These are phyloP conservation scores for Umbelopsis vinacea DNA, from an alignment of 192 early-diverging fungal genomes.

Conservation along the genomic window DNA sequence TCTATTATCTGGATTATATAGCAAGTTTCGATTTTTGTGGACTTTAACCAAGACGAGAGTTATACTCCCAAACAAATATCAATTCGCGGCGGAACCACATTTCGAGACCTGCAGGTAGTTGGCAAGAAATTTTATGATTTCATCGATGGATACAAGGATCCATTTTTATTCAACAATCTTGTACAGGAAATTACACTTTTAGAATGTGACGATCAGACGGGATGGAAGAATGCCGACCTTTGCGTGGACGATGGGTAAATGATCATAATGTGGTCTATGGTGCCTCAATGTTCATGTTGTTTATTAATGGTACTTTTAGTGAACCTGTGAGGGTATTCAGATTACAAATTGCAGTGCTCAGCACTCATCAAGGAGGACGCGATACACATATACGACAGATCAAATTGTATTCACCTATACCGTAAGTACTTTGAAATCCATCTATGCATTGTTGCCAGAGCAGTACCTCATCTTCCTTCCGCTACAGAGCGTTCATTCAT, in stretches of 20 bases:
- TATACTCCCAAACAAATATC: constrained; percentile 75
- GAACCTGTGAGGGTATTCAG: constrained; percentile 63
- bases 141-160: neutral
- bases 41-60: constrained; percentile 80
- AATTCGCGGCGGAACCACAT: constrained; percentile 68
- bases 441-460: neutral
- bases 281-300: constrained; percentile 23
- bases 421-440: constrained; percentile 45
- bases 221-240: constrained; percentile 73
- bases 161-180: neutral
- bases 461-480: neutral
- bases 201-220: constrained; percentile 61
- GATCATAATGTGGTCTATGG: neutral
- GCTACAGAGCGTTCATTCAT: constrained; percentile 1
- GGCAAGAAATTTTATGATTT: neutral
- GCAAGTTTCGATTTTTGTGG: constrained; percentile 68
- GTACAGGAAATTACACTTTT: constrained; percentile 52
- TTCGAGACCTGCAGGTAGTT: constrained; percentile 64
- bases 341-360: constrained; percentile 71
- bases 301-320: constrained; percentile 25
- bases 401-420: constrained; percentile 61
- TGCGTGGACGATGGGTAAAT: constrained; percentile 42
- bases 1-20: neutral
- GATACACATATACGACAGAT: constrained; percentile 84
- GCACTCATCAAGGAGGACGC: constrained; percentile 81